phyloP scores from a whole-genome alignment of 2,329 filamentous ascomycete species.

The Stenocarpella maydis region DNA sequence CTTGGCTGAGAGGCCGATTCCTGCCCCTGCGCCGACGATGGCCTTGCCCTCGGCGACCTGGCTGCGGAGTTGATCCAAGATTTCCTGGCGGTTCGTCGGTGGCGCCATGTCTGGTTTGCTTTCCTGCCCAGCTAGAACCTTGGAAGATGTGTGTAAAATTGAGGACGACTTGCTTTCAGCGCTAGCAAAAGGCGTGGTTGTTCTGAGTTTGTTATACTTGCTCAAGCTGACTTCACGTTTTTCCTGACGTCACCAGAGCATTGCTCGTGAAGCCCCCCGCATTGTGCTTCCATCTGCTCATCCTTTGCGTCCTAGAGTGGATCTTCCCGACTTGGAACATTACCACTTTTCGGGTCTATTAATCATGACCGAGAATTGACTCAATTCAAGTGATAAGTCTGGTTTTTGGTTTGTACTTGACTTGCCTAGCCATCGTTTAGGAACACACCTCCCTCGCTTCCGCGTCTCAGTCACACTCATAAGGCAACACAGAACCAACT shows the following conservation, averaged over 20 bases:
- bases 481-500: background rate
- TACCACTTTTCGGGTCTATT: background rate
- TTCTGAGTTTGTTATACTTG: background rate
- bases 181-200: background rate
- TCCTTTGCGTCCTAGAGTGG: background rate
- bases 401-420: background rate
- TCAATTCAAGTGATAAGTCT: background rate
- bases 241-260: constrained; percentile 14
- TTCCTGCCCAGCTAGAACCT: background rate
- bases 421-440: background rate
- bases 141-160: background rate
- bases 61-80: constrained; percentile 62
- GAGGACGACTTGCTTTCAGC: too few species aligned
- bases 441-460: background rate
- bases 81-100: constrained; percentile 63
- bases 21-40: constrained; percentile 74
- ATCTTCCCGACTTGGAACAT: background rate
- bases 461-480: background rate
- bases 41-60: constrained; percentile 63
- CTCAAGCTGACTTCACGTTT: background rate
- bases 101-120: constrained; percentile 56
- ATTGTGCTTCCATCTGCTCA: constrained; percentile 7
- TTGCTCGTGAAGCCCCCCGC: constrained; percentile 27
- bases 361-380: background rate
- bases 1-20: constrained; percentile 75